Percentiles rank a stretch among this genome's conserved stretches.
Evolutionary conservation across 2,329 filamentous ascomycete species (phyloP).

Genomic region (Furcasterigmium furcatum): DNA sequence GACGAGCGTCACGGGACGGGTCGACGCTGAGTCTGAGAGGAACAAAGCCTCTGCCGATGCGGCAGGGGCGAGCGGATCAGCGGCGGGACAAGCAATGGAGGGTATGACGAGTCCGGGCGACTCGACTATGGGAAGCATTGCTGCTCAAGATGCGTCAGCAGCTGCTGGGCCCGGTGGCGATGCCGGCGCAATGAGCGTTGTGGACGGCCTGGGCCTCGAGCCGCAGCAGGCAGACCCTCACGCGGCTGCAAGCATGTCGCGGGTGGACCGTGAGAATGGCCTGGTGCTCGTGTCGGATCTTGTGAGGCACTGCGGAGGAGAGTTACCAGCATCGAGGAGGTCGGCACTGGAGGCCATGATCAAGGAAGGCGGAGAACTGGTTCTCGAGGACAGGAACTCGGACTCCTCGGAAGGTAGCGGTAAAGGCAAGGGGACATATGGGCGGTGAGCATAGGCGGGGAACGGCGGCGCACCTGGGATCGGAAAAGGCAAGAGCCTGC

Average conservation of each 20-base stretch:
- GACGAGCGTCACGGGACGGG: conserved; percentile 45
- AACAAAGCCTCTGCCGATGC: neutral
- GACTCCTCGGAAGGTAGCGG: conserved; percentile 8
- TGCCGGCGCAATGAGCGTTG: conserved; percentile 14
- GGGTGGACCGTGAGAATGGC: conserved; percentile 58
- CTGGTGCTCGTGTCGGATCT: conserved; percentile 57
- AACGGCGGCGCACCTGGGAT: too few species aligned
- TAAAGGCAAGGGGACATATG: neutral
- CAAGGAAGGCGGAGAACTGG: conserved; percentile 43
- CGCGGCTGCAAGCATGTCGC: conserved; percentile 40
- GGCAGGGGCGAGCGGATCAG: too few species aligned
- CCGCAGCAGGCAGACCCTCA: conserved; percentile 44
- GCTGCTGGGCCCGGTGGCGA: neutral
- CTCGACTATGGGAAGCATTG: neutral
- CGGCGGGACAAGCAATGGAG: too few species aligned
- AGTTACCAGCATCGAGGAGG: conserved; percentile 34
- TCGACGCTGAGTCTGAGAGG: conserved; percentile 11
- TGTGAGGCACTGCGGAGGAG: conserved; percentile 37
- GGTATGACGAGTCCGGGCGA: neutral
- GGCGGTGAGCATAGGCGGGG: too few species aligned
- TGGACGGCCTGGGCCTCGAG: conserved; percentile 35
- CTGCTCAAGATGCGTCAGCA: neutral
- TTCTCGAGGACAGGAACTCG: conserved; percentile 23
- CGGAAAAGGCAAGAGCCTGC: too few species aligned
- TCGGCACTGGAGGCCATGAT: conserved; percentile 45